Base-by-base conservation (phyloP, 257 asterid genomes). In the Osmanthus fragrans region DNA sequence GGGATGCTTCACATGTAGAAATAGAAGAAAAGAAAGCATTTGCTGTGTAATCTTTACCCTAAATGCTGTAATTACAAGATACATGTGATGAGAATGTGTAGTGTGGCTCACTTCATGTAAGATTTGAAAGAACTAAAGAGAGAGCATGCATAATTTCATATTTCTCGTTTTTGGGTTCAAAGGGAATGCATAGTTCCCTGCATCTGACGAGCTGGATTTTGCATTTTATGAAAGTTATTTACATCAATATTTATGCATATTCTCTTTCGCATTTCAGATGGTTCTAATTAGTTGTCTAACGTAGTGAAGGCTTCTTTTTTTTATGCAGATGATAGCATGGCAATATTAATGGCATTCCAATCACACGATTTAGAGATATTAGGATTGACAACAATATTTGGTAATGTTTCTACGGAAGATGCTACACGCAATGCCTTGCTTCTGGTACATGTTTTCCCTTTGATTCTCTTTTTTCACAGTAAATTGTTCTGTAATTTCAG, bases 261-360 rank as follows among this genome's bases (percentile, higher is more conserved):
- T 51, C 25, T 54, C 64, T 54, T 18, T 19, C 3, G n/a, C 64
- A 45, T 54, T 19, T 54, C 7, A 54, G 10, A 54, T 18, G 64
- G 25, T 54, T 18, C 64, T 54, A 5, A 54, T 54, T 54, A 54
- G 25, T n/a, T 54, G 9, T 71, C 18, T 79, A 73, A 75, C 34
- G 71, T 66, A 47, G 58, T 13, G 10, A 3, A 29, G 51, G 49
- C 21, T 25, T 60, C 27, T 23, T 51, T 64, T 64, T 70, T 84
- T 70, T 79, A 60, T 81, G 34, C 90, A 93, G 99, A 96, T 89
- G 98, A 96, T 84, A 80, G 94, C 84, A 86, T 96, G 92, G 96
- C 99, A 19, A 85, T 93, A 84, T 73, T 96, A 9, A 93, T 96
- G 99, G 98, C 99, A 49, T 93, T 93, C 76, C 98, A 96, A 73